A percentile compares a stretch with the other conserved stretches of the same genome.
Conservation (phyloP, 73 alveolate genomes). For the Uronychia binucleata region DNA sequence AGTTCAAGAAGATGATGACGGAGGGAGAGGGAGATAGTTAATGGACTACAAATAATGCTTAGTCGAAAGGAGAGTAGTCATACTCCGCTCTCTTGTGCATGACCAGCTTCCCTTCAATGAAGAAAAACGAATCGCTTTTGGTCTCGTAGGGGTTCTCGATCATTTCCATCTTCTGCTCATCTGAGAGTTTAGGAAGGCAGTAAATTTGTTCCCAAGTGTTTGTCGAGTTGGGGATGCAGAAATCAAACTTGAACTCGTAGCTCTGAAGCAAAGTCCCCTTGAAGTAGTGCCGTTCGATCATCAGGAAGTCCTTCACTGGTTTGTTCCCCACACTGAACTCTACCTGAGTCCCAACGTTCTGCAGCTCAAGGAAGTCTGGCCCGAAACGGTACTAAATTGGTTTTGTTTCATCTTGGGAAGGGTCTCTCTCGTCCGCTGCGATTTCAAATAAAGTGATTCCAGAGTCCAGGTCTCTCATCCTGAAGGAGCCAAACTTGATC, state of each 20-base stretch:
- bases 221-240: conserved; percentile 92
- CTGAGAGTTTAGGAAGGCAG: conserved; percentile 77
- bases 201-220: conserved; percentile 97
- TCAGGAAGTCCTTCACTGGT: conserved; percentile 86
- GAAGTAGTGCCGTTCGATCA: conserved; percentile 96
- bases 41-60: too few relatives aligned
- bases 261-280: conserved; percentile 68
- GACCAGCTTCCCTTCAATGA: conserved; percentile 87
- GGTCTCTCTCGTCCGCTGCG: conserved; percentile 47
- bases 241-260: conserved; percentile 86
- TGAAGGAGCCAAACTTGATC: conserved; percentile 68
- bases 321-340: conserved; percentile 77
- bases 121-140: conserved; percentile 92
- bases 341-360: conserved; percentile 81
- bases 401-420: conserved; percentile 45
- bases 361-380: conserved; percentile 83
- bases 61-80: conserved; percentile 72
- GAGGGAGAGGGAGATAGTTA: too few relatives aligned
- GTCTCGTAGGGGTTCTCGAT: conserved; percentile 90
- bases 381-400: conserved; percentile 84
- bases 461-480: conserved; percentile 65
- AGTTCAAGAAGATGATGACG: neutral
- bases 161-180: conserved; percentile 71
- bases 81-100: conserved; percentile 96
- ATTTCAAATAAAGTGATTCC: conserved; percentile 64